These are phyloP conservation scores for Candida loeiensis DNA, from an alignment of 805 yeast species.

Conservation along the genomic window DNA sequence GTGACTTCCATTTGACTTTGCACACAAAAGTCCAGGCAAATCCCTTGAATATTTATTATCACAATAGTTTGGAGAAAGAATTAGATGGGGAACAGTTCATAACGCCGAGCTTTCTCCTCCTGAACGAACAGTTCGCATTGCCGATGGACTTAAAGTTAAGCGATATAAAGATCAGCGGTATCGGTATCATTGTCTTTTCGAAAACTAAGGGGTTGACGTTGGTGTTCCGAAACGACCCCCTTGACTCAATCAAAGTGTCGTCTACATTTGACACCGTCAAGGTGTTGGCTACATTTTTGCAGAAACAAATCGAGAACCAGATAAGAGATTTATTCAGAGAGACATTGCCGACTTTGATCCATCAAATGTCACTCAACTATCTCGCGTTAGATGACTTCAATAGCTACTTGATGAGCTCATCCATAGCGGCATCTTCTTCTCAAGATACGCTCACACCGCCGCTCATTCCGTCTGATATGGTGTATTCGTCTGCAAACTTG, in stretches of 20 bases:
- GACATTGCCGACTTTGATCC: slow-evolving; percentile 75
- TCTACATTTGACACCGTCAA: slow-evolving; percentile 85
- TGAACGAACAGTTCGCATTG: slow-evolving; percentile 66
- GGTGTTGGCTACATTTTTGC: slow-evolving; percentile 78
- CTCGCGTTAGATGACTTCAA: slow-evolving; percentile 15
- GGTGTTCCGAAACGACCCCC: slow-evolving; percentile 85
- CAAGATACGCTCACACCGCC: background rate
- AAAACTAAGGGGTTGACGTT: slow-evolving; percentile 79
- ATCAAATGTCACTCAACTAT: slow-evolving; percentile 66
- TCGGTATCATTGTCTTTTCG: slow-evolving; percentile 79
- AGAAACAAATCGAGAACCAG: slow-evolving; percentile 77
- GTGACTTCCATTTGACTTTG: slow-evolving; percentile 71
- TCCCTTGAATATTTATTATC: slow-evolving; percentile 65
- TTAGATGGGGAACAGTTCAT: slow-evolving; percentile 44
- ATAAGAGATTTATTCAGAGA: slow-evolving; percentile 79
- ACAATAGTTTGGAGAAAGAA: slow-evolving; percentile 37
- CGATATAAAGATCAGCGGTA: slow-evolving; percentile 70
- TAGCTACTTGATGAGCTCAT: slow-evolving; percentile 1
- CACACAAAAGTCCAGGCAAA: slow-evolving; percentile 83
- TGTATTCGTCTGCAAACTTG: slow-evolving; percentile 56
- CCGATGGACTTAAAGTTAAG: slow-evolving; percentile 76
- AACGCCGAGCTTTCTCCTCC: slow-evolving; percentile 62
- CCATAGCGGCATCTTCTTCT: background rate
- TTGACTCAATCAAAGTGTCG: slow-evolving; percentile 75
- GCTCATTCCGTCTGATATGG: slow-evolving; percentile 40